Percentiles rank a stretch among this genome's conserved stretches.
These are phyloP conservation scores for Blyttiomyces sp. DNA, from an alignment of 371 early-diverging fungal species.

Conservation along the genomic window DNA sequence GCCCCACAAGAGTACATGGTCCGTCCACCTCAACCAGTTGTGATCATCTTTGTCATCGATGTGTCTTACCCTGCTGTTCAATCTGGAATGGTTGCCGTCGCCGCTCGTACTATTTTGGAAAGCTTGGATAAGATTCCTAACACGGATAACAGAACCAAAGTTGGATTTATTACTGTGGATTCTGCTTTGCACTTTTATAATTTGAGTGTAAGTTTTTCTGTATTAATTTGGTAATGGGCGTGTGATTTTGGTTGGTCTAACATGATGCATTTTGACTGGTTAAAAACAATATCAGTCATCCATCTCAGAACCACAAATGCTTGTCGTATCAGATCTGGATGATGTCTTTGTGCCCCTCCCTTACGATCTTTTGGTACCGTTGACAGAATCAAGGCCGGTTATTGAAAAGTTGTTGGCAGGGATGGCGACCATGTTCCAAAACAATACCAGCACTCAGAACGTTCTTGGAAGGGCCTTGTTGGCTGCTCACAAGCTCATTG, in stretches of 20 bases:
- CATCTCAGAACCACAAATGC: slow-evolving; percentile 81
- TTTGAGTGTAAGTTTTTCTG: slow-evolving; percentile 49
- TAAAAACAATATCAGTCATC: slow-evolving; percentile 1
- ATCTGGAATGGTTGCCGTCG: slow-evolving; percentile 61
- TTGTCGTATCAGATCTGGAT: slow-evolving; percentile 87
- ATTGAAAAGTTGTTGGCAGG: slow-evolving; percentile 72
- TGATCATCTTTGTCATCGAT: slow-evolving; percentile 89
- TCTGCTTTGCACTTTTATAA: slow-evolving; percentile 87
- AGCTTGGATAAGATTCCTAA: slow-evolving; percentile 86
- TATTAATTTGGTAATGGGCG: background rate
- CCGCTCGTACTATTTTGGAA: slow-evolving; percentile 76
- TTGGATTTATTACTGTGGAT: slow-evolving; percentile 90
- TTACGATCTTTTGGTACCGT: slow-evolving; percentile 78
- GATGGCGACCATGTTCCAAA: slow-evolving; percentile 80
- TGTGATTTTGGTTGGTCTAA: background rate
- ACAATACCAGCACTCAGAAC: slow-evolving; percentile 69
- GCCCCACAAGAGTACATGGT: slow-evolving; percentile 94
- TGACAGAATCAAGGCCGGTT: slow-evolving; percentile 67
- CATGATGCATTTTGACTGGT: background rate
- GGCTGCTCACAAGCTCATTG: slow-evolving; percentile 80
- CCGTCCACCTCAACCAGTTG: slow-evolving; percentile 90
- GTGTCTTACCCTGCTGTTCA: slow-evolving; percentile 85
- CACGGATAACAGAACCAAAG: slow-evolving; percentile 78
- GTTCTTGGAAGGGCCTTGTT: slow-evolving; percentile 84
- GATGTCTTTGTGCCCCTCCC: slow-evolving; percentile 85